Evolutionary conservation across 225 moss, liverwort and hornwort genomes (phyloP), one percentile per base, ranked within the genome.

Genomic region (Physcomitrellopsis africana): DNA sequence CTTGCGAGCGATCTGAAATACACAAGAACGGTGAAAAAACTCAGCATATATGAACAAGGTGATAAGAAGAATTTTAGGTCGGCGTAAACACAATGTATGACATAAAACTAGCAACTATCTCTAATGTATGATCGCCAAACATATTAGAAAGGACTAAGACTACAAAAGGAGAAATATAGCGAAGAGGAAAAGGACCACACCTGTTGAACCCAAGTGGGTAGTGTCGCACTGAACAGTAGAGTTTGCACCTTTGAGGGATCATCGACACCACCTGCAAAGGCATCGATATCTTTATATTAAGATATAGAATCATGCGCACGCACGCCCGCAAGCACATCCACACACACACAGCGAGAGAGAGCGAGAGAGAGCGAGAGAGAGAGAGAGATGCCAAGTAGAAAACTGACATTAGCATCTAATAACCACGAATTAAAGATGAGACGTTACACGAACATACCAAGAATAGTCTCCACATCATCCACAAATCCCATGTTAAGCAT

Each of bases 401-500:
- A 14, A 11, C 49, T 49, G 49, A 14, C 7, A 14, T 15, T 49
- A 3, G 4, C 11, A 49, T 15, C 13, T 49, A 49, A 1, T 1
- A 24, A 24, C 24, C 24, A 24, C 24, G 11, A 2, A 49, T 2
- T 49, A 2, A 2, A 11, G 15, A 0, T 15, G 11, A 3, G 49
- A 32, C 22, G 1, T 11, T 17, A 24, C 1, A 49, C 27, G 13
- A 11, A 24, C 61, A 23, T 70, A 89, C 89, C 86, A 10, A 91
- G 88, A 75, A 99, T 99, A 29, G 77, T 77, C 84, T 99, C 95
- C 57, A 99, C 95, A 18, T 95, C 97, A 32, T 95, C 95, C 51
- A 99, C 97, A 45, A 95, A 99, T 0, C 97, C 95, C 97, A 95
- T 99, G 81, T 99, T 99, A 66, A 95, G 72, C 95, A 95, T 99